Percentiles rank a stretch among this genome's conserved stretches.
Conservation (phyloP, 768 basidiomycete genomes). For the Cytidiella melzeri region DNA sequence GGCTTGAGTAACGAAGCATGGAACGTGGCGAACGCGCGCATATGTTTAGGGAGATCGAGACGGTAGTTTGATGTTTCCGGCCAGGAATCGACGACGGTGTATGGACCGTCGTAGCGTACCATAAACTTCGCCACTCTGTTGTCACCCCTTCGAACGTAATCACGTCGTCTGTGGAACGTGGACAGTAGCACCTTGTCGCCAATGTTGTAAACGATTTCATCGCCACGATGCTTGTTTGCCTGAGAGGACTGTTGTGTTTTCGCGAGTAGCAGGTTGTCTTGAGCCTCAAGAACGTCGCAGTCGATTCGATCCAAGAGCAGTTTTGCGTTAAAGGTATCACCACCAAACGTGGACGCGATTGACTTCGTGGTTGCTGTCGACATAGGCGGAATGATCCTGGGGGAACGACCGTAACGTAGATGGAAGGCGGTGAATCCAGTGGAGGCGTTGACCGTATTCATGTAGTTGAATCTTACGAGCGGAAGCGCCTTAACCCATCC, state of each 20-base stretch:
- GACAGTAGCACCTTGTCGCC: conserved; percentile 33
- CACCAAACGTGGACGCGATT: neutral
- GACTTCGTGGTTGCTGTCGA: neutral
- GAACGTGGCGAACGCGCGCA: no score
- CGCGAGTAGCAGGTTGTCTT: no score
- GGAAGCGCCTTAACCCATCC: conserved; percentile 16
- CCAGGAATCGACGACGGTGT: conserved; percentile 9
- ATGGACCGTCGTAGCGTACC: conserved; percentile 28
- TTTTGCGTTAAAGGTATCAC: no score
- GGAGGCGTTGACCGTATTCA: conserved; percentile 14
- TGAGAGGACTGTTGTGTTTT: no score
- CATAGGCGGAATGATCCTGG: conserved; percentile 16
- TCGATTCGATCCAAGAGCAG: conserved; percentile 9
- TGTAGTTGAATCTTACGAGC: conserved; percentile 17
- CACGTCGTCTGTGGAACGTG: conserved; percentile 18
- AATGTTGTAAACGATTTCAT: conserved; percentile 21
- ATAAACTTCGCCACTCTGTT: no score
- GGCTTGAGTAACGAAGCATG: no score
- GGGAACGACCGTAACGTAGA: conserved; percentile 13
- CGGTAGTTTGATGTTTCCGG: no score
- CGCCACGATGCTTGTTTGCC: no score
- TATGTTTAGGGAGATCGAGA: no score
- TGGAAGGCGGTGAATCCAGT: conserved; percentile 20
- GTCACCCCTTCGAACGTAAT: conserved; percentile 21
- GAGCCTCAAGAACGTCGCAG: conserved; percentile 21